Conservation (phyloP, 2,329 filamentous ascomycete genomes). For the Coleophoma cylindrospora region DNA sequence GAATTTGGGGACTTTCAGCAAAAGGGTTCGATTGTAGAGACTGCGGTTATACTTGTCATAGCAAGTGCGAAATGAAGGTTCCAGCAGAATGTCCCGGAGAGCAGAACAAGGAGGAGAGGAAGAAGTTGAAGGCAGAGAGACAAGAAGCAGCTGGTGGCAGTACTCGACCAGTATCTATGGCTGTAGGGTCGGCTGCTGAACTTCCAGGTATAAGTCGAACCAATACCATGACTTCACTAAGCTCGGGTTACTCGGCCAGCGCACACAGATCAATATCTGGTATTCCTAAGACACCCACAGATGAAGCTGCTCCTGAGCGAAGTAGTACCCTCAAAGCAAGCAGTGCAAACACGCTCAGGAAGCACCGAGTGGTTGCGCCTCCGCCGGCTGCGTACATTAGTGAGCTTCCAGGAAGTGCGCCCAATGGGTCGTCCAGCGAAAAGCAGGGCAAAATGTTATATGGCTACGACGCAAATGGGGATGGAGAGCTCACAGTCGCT, state of each 20-base stretch:
- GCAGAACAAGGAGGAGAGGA: constrained; percentile 88
- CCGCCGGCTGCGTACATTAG: constrained; percentile 79
- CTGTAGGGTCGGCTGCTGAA: constrained; percentile 39
- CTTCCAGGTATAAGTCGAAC: constrained; percentile 67
- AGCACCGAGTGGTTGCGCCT: constrained; percentile 77
- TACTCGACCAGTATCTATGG: constrained; percentile 14
- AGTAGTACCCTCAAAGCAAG: constrained; percentile 16
- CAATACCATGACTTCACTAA: constrained; percentile 83
- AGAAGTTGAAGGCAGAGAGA: constrained; percentile 82
- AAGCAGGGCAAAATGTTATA: constrained; percentile 88
- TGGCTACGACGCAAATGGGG: constrained; percentile 71
- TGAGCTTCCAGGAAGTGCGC: constrained; percentile 49
- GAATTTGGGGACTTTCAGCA: constrained; percentile 94
- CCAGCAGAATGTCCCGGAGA: constrained; percentile 94
- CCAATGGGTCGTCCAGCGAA: constrained; percentile 42
- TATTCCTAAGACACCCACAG: constrained; percentile 41
- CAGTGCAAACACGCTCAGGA: constrained; percentile 31
- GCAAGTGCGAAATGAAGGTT: constrained; percentile 98
- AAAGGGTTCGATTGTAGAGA: constrained; percentile 96
- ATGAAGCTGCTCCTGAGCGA: constrained; percentile 40
- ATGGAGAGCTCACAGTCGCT: constrained; percentile 74
- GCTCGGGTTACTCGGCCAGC: constrained; percentile 80
- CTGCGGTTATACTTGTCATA: constrained; percentile 97
- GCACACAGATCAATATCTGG: constrained; percentile 72
- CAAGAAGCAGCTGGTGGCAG: constrained; percentile 66